Conservation (phyloP, 2,329 filamentous ascomycete genomes). For the Sarocladium strictum region DNA sequence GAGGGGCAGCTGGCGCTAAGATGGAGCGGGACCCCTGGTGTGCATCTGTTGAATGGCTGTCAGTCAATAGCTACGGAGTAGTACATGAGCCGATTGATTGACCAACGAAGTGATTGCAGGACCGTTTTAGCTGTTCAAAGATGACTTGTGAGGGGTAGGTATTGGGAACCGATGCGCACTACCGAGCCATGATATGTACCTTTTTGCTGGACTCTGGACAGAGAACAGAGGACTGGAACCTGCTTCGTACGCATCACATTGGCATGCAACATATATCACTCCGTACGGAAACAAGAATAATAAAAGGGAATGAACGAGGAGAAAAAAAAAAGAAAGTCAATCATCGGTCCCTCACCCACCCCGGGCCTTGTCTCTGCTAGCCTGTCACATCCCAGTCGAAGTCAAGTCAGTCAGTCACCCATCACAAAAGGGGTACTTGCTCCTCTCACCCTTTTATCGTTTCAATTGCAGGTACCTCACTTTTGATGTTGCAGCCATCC, state of each 20-base stretch:
- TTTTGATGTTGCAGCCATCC: too few relatives aligned
- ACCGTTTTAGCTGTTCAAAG: background rate
- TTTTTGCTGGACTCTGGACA: too few relatives aligned
- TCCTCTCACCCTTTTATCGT: too few relatives aligned
- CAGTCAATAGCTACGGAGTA: too few relatives aligned
- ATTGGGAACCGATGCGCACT: background rate
- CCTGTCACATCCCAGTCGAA: background rate
- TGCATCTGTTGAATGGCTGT: background rate
- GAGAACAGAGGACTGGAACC: too few relatives aligned
- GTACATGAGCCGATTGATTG: background rate
- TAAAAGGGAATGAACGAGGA: background rate
- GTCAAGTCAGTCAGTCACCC: background rate
- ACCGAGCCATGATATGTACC: background rate
- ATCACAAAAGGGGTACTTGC: background rate
- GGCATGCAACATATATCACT: too few relatives aligned
- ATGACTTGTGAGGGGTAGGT: background rate
- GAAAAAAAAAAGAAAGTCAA: background rate
- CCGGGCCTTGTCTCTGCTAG: background rate
- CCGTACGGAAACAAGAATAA: too few relatives aligned
- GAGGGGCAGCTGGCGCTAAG: slow-evolving; percentile 5
- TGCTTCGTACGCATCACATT: too few relatives aligned
- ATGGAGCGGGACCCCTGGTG: slow-evolving; percentile 4
- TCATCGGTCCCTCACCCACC: too few relatives aligned
- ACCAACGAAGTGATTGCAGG: background rate
- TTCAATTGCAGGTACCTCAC: background rate